Conservation (phyloP, 768 basidiomycete genomes). For the Erythrobasidium yunnanense region DNA sequence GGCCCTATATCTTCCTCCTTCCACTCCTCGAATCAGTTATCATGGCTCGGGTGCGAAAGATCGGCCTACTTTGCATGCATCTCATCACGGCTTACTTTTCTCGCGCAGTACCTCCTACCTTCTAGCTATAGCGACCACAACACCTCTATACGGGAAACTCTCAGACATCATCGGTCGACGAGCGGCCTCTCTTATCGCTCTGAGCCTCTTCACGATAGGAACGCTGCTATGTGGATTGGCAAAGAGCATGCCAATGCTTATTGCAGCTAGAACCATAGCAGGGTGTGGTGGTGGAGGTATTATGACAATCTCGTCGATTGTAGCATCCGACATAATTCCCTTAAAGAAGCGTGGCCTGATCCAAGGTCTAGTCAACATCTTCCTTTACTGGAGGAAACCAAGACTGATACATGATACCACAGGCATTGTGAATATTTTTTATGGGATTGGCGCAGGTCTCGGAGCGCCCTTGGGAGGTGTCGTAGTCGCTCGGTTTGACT, state of each 20-base stretch:
- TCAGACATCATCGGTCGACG: constrained; percentile 50
- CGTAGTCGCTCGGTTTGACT: constrained; percentile 41
- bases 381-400: constrained; percentile 60
- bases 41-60: constrained; percentile 63
- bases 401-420: background rate
- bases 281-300: constrained; percentile 65
- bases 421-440: constrained; percentile 51
- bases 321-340: constrained; percentile 79
- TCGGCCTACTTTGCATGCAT: constrained; percentile 58
- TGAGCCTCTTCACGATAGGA: constrained; percentile 73
- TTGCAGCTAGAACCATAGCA: constrained; percentile 69
- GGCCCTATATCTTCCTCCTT: constrained; percentile 32
- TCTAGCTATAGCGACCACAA: constrained; percentile 37
- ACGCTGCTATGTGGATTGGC: constrained; percentile 79
- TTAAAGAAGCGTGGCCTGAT: constrained; percentile 77
- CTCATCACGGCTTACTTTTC: background rate
- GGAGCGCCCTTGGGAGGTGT: constrained; percentile 43
- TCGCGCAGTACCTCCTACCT: constrained; percentile 31
- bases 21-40: constrained; percentile 47
- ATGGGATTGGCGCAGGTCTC: constrained; percentile 45
- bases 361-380: constrained; percentile 59
- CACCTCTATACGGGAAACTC: constrained; percentile 41
- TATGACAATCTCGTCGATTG: constrained; percentile 45
- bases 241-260: constrained; percentile 69
- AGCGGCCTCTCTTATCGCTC: constrained; percentile 72